Conservation (phyloP, 257 asterid species). For the Solanum neorickii region DNA sequence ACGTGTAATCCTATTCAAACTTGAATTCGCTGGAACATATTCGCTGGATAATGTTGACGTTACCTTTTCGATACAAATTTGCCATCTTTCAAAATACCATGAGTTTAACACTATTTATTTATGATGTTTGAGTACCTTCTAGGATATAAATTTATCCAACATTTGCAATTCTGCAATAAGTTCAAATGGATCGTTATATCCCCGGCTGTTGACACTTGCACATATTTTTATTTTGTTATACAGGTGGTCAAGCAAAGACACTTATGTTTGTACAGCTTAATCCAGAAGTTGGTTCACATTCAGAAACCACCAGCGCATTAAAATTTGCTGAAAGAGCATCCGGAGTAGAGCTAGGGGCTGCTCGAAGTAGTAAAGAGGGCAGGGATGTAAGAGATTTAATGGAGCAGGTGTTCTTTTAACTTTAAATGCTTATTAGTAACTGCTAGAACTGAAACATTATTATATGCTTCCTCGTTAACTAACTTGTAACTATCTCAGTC, state of each 20-base stretch:
- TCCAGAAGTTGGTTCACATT: constrained; percentile 39
- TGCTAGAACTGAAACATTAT: background rate
- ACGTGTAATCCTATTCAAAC: too few relatives aligned
- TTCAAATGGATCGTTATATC: background rate
- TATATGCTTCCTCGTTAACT: background rate
- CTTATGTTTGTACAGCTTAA: constrained; percentile 62
- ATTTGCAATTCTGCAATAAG: background rate
- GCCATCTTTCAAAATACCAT: too few relatives aligned
- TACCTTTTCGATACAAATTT: too few relatives aligned
- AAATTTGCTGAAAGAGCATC: constrained; percentile 61
- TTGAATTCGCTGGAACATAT: too few relatives aligned
- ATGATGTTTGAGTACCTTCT: background rate
- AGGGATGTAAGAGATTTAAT: constrained; percentile 37
- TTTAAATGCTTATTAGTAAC: background rate
- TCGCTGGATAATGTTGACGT: too few relatives aligned
- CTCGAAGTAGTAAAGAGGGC: constrained; percentile 31
- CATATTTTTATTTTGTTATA: background rate
- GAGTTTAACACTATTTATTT: too few relatives aligned
- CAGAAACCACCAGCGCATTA: constrained; percentile 49
- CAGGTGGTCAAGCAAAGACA: constrained; percentile 69
- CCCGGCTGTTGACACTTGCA: background rate
- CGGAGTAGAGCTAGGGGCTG: constrained; percentile 47
- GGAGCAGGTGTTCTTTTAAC: constrained; percentile 25
- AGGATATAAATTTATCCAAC: background rate
- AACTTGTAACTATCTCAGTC: background rate